These are phyloP conservation scores for Tetrapisispora nanseiensis DNA, from an alignment of 805 yeast species.

Conservation along the genomic window DNA sequence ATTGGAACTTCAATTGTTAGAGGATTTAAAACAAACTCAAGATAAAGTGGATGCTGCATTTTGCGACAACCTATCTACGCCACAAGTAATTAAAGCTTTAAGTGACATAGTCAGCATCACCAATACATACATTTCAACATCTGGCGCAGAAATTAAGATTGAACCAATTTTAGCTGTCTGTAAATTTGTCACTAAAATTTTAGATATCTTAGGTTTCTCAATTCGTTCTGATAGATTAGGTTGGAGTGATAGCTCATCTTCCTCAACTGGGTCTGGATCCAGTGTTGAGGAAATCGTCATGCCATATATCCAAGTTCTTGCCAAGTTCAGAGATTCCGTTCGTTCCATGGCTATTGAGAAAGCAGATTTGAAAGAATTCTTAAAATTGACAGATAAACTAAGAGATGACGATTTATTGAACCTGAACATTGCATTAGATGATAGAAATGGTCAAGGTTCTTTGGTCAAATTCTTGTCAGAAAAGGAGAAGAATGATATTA, in stretches of 20 bases:
- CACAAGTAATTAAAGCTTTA: conserved; percentile 56
- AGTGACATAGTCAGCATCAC: conserved; percentile 59
- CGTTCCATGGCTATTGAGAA: conserved; percentile 62
- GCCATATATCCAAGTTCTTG: conserved; percentile 72
- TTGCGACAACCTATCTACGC: conserved; percentile 81
- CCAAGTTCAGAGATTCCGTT: conserved; percentile 74
- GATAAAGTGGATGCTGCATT: conserved; percentile 61
- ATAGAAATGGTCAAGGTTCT: conserved; percentile 73
- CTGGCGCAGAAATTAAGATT: conserved; percentile 42
- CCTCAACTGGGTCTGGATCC: conserved; percentile 15
- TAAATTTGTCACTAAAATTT: conserved; percentile 58
- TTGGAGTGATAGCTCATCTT: conserved; percentile 47
- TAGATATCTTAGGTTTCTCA: conserved; percentile 68
- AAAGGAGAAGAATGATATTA: conserved; percentile 57
- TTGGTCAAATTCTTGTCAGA: conserved; percentile 69
- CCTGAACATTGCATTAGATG: conserved; percentile 80
- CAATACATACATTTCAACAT: conserved; percentile 62
- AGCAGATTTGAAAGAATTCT: conserved; percentile 41
- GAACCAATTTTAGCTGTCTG: conserved; percentile 61
- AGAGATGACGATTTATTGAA: conserved; percentile 63
- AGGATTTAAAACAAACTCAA: conserved; percentile 43
- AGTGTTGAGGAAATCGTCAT: conserved; percentile 56
- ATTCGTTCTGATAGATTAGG: conserved; percentile 65
- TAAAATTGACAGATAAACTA: conserved; percentile 63
- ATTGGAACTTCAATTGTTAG: conserved; percentile 46